Evolutionary conservation across 495 filamentous ascomycete species (phyloP).

Genomic region (Lichenothelia convexa): DNA sequence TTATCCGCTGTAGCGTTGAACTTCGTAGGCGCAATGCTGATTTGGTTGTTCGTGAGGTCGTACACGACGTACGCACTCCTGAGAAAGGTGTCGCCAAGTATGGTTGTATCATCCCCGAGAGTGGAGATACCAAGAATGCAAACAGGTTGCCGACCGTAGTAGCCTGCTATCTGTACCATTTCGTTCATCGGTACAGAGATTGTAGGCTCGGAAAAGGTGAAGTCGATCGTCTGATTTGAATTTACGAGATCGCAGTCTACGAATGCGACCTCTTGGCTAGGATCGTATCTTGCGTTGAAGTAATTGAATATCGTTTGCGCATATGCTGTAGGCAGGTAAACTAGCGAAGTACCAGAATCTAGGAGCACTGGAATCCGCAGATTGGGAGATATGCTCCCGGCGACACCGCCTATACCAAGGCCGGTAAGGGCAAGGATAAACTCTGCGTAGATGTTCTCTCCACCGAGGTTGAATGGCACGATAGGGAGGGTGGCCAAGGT

Average conservation of each 20-base stretch:
- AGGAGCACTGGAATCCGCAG: slow-evolving; percentile 55
- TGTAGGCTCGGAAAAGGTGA: slow-evolving; percentile 54
- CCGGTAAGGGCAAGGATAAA: slow-evolving; percentile 69
- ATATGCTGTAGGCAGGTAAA: slow-evolving; percentile 63
- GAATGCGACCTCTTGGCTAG: slow-evolving; percentile 38
- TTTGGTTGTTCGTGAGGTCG: slow-evolving; percentile 72
- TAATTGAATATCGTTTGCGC: slow-evolving; percentile 42
- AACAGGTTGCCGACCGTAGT: slow-evolving; percentile 26
- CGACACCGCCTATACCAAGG: slow-evolving; percentile 32
- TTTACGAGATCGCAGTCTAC: slow-evolving; percentile 54
- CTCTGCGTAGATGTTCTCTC: slow-evolving; percentile 38
- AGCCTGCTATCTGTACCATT: slow-evolving; percentile 49
- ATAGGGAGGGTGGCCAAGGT: slow-evolving; percentile 60
- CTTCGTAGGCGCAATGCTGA: slow-evolving; percentile 67
- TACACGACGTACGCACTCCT: slow-evolving; percentile 86
- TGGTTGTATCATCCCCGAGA: slow-evolving; percentile 41
- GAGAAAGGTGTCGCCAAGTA: slow-evolving; percentile 87
- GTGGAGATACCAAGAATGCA: slow-evolving; percentile 56
- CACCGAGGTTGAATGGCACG: slow-evolving; percentile 11
- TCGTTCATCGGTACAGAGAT: slow-evolving; percentile 63
- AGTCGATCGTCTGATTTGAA: slow-evolving; percentile 28
- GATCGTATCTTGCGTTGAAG: slow-evolving; percentile 46
- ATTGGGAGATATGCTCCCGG: slow-evolving; percentile 30
- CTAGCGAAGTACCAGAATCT: slow-evolving; percentile 82
- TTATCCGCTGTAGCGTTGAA: slow-evolving; percentile 53